Evolutionary conservation across 495 filamentous ascomycete genomes (phyloP).

Genomic region (Podospora fimiseda): DNA sequence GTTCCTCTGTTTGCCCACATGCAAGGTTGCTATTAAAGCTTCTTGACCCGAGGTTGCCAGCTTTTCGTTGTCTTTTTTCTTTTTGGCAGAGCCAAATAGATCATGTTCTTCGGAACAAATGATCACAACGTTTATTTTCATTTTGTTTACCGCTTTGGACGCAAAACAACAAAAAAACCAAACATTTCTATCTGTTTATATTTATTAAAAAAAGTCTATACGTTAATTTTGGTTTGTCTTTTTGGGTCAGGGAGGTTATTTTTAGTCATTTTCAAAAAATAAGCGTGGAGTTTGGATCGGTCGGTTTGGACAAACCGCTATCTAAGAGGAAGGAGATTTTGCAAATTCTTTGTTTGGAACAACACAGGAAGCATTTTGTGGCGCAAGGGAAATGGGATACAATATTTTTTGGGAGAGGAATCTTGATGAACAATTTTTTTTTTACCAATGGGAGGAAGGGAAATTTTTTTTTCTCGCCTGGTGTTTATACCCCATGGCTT

Average conservation of each 20-base stretch:
- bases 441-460: too few species aligned
- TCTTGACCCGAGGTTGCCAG: background rate
- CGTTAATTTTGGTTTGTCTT: background rate
- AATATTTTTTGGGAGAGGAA: background rate
- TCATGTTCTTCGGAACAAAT: too few species aligned
- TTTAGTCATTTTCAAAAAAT: conserved; percentile 3
- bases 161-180: conserved; percentile 1
- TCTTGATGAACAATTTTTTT: background rate
- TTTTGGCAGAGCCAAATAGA: background rate
- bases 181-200: conserved; percentile 9
- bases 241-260: conserved; percentile 1
- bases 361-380: background rate
- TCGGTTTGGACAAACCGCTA: background rate
- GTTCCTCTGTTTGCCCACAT: conserved; percentile 39
- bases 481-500: too few species aligned
- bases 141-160: background rate
- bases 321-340: background rate
- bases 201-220: conserved; percentile 6
- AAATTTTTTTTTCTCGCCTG: background rate
- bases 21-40: conserved; percentile 42
- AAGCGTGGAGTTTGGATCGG: conserved; percentile 14
- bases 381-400: background rate
- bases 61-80: background rate
- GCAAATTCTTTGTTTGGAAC: background rate
- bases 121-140: conserved; percentile 1